Evolutionary conservation across 2,329 filamentous ascomycete genomes (phyloP).

Genomic region (Colletotrichum liriopes): DNA sequence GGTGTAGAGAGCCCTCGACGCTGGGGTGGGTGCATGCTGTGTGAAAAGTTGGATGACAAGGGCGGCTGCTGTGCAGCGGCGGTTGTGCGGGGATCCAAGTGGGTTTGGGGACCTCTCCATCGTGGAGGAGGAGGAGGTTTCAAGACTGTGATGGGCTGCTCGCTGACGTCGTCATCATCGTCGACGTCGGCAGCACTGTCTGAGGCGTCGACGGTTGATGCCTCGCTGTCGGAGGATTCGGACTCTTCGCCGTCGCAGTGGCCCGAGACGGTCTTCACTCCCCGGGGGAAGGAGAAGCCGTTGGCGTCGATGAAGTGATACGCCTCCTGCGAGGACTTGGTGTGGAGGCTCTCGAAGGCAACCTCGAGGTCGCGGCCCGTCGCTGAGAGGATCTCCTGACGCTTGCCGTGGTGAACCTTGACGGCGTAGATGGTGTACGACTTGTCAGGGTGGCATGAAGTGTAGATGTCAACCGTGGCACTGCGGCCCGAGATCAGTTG

Average conservation of each 20-base stretch:
- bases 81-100: no score
- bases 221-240: constrained; percentile 32
- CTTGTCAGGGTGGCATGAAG: constrained; percentile 35
- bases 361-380: constrained; percentile 49
- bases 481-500: constrained; percentile 36
- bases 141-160: constrained; percentile 17
- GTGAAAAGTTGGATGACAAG: no score
- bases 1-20: no score
- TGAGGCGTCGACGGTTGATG: constrained; percentile 30
- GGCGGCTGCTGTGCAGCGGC: no score
- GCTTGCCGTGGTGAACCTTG: constrained; percentile 86
- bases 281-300: constrained; percentile 51
- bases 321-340: constrained; percentile 56
- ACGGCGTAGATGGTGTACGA: constrained; percentile 75
- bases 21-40: no score
- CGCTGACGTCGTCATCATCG: no score
- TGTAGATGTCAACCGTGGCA: constrained; percentile 36
- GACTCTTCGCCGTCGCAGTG: constrained; percentile 16
- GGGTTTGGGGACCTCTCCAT: no score
- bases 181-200: no score
- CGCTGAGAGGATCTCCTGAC: constrained; percentile 59
- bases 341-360: constrained; percentile 56
- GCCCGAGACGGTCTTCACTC: constrained; percentile 17
- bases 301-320: constrained; percentile 49
- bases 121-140: constrained; percentile 27